A percentile compares a stretch with the other conserved stretches of the same genome.
These are phyloP conservation scores for Cadophora luteo-olivacea DNA, from an alignment of 2,329 filamentous ascomycete genomes.

Conservation along the genomic window DNA sequence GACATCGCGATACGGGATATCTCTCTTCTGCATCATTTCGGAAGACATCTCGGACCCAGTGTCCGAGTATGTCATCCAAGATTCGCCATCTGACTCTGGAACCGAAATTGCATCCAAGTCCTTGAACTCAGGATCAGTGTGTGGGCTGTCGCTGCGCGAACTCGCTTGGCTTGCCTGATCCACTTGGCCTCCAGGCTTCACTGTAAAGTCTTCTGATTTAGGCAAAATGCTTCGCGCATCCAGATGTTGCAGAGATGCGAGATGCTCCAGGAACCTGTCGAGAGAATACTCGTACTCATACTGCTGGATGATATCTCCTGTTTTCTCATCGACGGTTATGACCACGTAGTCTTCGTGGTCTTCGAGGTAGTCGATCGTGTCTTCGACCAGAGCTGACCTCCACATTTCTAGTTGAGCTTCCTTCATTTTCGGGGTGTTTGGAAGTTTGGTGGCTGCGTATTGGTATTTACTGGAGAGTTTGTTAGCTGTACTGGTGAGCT, in stretches of 20 bases:
- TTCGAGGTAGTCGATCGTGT: neutral
- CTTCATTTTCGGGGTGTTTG: neutral
- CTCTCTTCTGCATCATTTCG: neutral
- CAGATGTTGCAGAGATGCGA: neutral
- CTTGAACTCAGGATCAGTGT: neutral
- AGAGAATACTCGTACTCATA: slow-evolving; percentile 9
- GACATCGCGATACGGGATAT: neutral
- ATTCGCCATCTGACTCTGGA: neutral
- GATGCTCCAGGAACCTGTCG: neutral
- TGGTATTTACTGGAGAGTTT: neutral
- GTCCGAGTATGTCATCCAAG: neutral
- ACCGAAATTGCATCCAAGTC: slow-evolving; percentile 2
- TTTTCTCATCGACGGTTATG: neutral
- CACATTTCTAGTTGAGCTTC: neutral
- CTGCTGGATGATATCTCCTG: slow-evolving; percentile 4
- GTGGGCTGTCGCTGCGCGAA: neutral
- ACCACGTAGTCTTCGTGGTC: neutral
- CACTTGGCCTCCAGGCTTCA: too few relatives aligned
- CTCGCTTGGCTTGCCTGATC: neutral
- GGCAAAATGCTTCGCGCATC: neutral
- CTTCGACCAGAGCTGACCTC: neutral
- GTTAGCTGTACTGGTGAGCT: too few relatives aligned
- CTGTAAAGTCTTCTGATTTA: too few relatives aligned
- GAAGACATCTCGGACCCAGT: neutral
- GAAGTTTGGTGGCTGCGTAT: neutral